Conservation (phyloP, 805 yeast species). For the Lipomyces japonicus region DNA sequence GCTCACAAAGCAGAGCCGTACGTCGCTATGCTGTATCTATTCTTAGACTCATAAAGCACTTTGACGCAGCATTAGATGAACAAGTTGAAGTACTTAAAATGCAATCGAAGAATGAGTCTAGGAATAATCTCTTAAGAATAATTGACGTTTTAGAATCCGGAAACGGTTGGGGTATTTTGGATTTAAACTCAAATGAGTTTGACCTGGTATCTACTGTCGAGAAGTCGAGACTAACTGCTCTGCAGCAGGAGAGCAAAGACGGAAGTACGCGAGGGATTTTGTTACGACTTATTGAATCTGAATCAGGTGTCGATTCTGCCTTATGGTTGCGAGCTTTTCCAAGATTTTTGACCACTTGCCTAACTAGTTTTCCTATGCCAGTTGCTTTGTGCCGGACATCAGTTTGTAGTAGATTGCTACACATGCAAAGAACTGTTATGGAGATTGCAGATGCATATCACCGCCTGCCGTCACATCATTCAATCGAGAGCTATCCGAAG, state of each 20-base stretch:
- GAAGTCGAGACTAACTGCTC: slow-evolving; percentile 60
- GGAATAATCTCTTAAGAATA: slow-evolving; percentile 33
- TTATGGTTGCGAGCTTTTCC: slow-evolving; percentile 93
- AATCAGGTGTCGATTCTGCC: slow-evolving; percentile 92
- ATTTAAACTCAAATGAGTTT: slow-evolving; percentile 12
- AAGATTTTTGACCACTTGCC: slow-evolving; percentile 62
- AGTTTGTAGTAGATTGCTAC: slow-evolving; percentile 84
- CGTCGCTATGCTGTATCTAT: slow-evolving; percentile 74
- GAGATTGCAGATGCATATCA: slow-evolving; percentile 33
- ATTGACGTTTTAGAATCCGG: slow-evolving; percentile 71
- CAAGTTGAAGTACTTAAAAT: slow-evolving; percentile 36
- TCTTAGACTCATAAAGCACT: slow-evolving; percentile 71
- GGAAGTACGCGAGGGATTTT: slow-evolving; percentile 51
- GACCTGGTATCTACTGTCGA: slow-evolving; percentile 67
- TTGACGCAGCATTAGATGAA: slow-evolving; percentile 76
- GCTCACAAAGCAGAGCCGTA: slow-evolving; percentile 77
- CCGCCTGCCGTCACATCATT: slow-evolving; percentile 12
- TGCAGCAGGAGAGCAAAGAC: slow-evolving; percentile 45
- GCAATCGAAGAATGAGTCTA: slow-evolving; percentile 25
- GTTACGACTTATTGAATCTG: slow-evolving; percentile 79
- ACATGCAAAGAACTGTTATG: slow-evolving; percentile 48
- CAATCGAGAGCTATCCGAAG: slow-evolving; percentile 25
- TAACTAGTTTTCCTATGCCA: slow-evolving; percentile 82
- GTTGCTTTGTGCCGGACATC: slow-evolving; percentile 89
- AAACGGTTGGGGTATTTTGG: slow-evolving; percentile 62